Evolutionary conservation across 2,329 filamentous ascomycete genomes (phyloP), one percentile per base, ranked within the genome.

Genomic region (Aureobasidium sp.): DNA sequence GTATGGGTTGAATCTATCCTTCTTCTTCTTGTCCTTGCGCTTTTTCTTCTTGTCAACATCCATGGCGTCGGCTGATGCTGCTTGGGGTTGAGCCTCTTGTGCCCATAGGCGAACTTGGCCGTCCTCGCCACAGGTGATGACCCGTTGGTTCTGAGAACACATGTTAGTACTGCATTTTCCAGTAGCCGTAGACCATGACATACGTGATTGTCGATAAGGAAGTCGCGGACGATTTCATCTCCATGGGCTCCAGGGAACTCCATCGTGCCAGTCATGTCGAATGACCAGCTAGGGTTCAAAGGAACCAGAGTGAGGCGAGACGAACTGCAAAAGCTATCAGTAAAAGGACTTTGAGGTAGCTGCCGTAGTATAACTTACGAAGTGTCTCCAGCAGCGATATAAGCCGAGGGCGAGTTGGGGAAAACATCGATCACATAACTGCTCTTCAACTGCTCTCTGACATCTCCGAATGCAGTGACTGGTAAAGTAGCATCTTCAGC

Each of bases 351-450:
- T n/a, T 41, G 6, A 5, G 32, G 9, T 8, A 10, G 32, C 9
- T 34, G 34, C 34, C 32, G 14, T 37, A 37, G 3, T 37, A 37
- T 13, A 11, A 59, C 61, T 55, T 53, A 64, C 64, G 39, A 37
- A 14, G 62, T 57, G 41, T 66, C 57, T 37, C 64, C 64, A 21
- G 62, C 53, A 39, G 60, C 64, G 14, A 64, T 49, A 49, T 63
- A 62, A 16, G 61, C 64, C 29, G 53, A 39, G 25, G 44, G 32
- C 0, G 84, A 82, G 29, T 80, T 71, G 74, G 88, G 79, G 48
- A 82, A 74, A 42, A 92, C 78, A 68, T 87, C 85, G 21, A 87
- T 85, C 2, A 91, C 81, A 71, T 94, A 94, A 76, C 89, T 88
- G 65, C 87, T 90, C 3, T 78, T 80, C 6, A 92, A 72, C n/a